Conservation (phyloP, 371 early-diverging fungal genomes). For the Mucor velutinosus region DNA sequence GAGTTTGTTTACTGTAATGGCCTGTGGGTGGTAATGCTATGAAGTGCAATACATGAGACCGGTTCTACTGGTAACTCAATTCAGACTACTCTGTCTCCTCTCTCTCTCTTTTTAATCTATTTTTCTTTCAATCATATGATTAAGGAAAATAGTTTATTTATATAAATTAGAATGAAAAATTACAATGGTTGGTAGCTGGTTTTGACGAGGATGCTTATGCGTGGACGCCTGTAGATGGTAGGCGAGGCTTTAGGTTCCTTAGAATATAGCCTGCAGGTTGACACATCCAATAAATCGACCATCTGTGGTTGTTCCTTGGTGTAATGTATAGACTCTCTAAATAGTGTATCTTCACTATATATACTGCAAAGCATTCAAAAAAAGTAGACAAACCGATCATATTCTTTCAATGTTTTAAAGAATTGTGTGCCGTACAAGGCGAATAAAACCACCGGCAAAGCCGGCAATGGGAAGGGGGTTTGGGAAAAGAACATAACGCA, state of each 20-base stretch:
- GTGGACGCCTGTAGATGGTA: neutral
- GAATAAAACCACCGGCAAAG: too few relatives aligned
- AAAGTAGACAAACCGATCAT: too few relatives aligned
- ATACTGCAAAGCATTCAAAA: too few relatives aligned
- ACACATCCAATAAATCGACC: neutral
- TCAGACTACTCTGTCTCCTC: conserved; percentile 56
- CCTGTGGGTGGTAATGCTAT: conserved; percentile 50
- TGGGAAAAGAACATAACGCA: too few relatives aligned
- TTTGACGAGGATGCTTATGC: neutral
- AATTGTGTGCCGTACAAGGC: too few relatives aligned
- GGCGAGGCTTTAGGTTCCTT: neutral
- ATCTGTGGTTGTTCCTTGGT: neutral
- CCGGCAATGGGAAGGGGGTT: too few relatives aligned
- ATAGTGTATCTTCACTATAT: too few relatives aligned
- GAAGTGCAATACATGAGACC: conserved; percentile 57
- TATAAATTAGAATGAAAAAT: neutral
- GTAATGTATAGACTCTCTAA: neutral
- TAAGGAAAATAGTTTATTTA: neutral
- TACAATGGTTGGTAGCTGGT: neutral
- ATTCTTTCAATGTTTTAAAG: too few relatives aligned
- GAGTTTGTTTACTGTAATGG: conserved; percentile 35
- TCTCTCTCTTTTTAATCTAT: conserved; percentile 9
- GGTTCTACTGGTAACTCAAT: conserved; percentile 45
- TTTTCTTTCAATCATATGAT: neutral
- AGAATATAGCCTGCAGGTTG: neutral